Conservation (phyloP, 1,284 basidiomycete species). For the Cutaneotrichosporon arboriforme region DNA sequence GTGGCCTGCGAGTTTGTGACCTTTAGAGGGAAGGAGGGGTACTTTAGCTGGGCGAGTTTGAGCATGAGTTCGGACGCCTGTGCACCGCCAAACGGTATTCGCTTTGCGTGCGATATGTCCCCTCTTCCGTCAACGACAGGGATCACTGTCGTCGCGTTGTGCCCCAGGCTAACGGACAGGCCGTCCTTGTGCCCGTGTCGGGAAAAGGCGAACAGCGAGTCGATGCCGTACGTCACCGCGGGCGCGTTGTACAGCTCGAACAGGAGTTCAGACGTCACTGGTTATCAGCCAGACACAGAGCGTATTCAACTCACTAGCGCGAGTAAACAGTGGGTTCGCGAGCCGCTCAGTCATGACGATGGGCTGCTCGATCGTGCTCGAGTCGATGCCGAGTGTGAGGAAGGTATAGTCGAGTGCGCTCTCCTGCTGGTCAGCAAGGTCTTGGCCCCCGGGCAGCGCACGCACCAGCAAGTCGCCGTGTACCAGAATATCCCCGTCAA, state of each 20-base stretch:
- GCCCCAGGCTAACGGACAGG: conserved; percentile 57
- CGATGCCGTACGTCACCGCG: conserved; percentile 79
- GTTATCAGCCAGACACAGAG: conserved; percentile 1
- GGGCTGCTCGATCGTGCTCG: conserved; percentile 74
- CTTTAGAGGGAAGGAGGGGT: conserved; percentile 71
- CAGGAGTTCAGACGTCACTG: conserved; percentile 93
- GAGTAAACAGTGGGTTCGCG: conserved; percentile 81
- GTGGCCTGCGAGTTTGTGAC: conserved; percentile 54
- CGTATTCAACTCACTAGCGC: conserved; percentile 59
- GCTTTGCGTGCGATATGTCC: conserved; percentile 72
- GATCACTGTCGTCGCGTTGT: conserved; percentile 67
- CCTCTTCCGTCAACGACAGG: conserved; percentile 76
- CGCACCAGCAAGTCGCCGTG: conserved; percentile 86
- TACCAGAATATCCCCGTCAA: conserved; percentile 83
- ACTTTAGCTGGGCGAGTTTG: conserved; percentile 90
- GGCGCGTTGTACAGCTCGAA: conserved; percentile 92
- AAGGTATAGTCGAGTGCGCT: conserved; percentile 90
- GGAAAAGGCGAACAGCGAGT: conserved; percentile 87
- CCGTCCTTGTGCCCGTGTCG: conserved; percentile 55
- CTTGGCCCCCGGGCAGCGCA: conserved; percentile 9
- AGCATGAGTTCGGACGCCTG: conserved; percentile 88
- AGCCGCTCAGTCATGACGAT: conserved; percentile 91
- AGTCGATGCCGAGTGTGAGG: conserved; percentile 75
- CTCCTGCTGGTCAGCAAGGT: conserved; percentile 63
- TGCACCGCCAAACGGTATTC: conserved; percentile 88